These are phyloP conservation scores for Annona cherimola DNA, from an alignment of 164 flowering plant genomes.

Conservation along the genomic window DNA sequence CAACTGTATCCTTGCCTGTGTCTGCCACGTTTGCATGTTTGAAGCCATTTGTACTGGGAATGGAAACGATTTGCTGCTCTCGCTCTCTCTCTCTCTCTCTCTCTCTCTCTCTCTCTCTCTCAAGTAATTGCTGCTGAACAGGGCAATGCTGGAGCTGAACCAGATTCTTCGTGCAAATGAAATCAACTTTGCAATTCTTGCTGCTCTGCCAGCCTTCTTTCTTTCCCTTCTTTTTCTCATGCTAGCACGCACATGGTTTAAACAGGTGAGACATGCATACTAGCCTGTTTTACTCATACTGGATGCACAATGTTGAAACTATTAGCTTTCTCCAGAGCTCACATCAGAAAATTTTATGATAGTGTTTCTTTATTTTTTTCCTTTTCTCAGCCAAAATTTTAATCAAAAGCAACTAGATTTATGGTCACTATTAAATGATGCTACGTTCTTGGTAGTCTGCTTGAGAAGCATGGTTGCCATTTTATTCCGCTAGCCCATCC, in stretches of 20 bases:
- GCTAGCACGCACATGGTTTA: constrained; percentile 74
- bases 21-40: neutral
- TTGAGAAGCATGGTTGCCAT: too few species aligned
- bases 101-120: neutral
- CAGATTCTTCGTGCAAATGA: constrained; percentile 96
- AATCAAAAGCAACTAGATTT: too few species aligned
- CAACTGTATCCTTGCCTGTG: neutral
- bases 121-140: constrained; percentile 25
- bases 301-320: neutral
- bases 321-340: neutral
- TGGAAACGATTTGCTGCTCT: neutral
- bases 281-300: neutral
- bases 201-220: constrained; percentile 94
- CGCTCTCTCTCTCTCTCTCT: neutral
- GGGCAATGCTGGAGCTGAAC: constrained; percentile 96
- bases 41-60: neutral
- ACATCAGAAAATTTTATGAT: neutral
- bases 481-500: too few species aligned
- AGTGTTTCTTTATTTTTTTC: neutral
- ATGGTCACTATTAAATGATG: too few species aligned
- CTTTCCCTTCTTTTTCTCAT: constrained; percentile 55
- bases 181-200: constrained; percentile 94
- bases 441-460: too few species aligned
- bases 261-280: constrained; percentile 39
- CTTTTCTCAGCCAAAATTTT: neutral